Evolutionary conservation across 1,284 basidiomycete species (phyloP).

Genomic region (Ceratobasidium sp.): DNA sequence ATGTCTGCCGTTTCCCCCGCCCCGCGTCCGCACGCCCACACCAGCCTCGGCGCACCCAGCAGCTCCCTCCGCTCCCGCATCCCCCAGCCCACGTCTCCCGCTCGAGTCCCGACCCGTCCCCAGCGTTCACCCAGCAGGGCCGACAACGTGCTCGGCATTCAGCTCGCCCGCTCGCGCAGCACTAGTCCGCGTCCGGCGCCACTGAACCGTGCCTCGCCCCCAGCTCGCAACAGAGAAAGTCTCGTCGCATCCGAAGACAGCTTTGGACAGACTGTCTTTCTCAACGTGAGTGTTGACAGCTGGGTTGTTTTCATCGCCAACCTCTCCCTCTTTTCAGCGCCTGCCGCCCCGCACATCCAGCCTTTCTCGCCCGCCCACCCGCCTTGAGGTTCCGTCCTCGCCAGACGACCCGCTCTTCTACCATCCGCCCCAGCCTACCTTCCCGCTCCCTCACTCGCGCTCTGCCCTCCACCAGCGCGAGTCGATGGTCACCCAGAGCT

Average conservation of each 20-base stretch:
- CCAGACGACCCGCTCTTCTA: slow-evolving; percentile 39
- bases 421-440: slow-evolving; percentile 27
- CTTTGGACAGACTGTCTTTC: slow-evolving; percentile 34
- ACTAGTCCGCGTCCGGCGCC: slow-evolving; percentile 22
- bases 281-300: slow-evolving; percentile 10
- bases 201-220: slow-evolving; percentile 2
- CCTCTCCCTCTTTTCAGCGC: slow-evolving; percentile 1
- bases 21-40: slow-evolving; percentile 27
- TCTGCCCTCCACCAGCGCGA: slow-evolving; percentile 54
- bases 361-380: slow-evolving; percentile 29
- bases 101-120: neutral
- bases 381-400: slow-evolving; percentile 29
- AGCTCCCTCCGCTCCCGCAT: slow-evolving; percentile 27
- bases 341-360: slow-evolving; percentile 29
- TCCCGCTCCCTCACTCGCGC: slow-evolving; percentile 32
- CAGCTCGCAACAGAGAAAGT: slow-evolving; percentile 30
- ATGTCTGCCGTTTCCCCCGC: slow-evolving; percentile 30
- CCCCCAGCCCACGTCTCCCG: slow-evolving; percentile 22
- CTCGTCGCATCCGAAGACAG: slow-evolving; percentile 35
- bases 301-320: neutral
- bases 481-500: slow-evolving; percentile 61
- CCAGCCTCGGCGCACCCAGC: slow-evolving; percentile 29
- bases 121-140: slow-evolving; percentile 24
- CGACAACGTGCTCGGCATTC: neutral
- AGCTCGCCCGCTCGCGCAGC: slow-evolving; percentile 18